Evolutionary conservation across 345 rosid genomes (phyloP).

Genomic region (Gossypioides kirkii): DNA sequence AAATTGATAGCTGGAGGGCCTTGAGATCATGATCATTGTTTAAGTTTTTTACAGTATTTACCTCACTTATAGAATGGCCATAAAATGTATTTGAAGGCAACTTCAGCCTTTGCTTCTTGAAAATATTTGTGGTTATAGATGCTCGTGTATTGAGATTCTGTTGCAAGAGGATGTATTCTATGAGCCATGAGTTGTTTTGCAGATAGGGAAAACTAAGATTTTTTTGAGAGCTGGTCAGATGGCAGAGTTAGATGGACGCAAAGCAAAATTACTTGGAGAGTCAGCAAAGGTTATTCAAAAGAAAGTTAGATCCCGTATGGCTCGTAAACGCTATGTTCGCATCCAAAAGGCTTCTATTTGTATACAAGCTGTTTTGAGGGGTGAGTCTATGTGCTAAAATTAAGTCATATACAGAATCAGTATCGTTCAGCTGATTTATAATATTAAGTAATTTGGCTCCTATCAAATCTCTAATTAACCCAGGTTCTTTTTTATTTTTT

Average conservation of each 20-base stretch:
- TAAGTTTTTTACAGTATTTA: neutral
- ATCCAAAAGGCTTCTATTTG: constrained; percentile 47
- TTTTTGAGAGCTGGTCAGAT: constrained; percentile 77
- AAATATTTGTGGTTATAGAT: constrained; percentile 6
- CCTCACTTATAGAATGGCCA: neutral
- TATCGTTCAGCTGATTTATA: neutral
- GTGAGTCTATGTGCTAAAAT: constrained; percentile 30
- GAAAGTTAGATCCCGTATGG: constrained; percentile 31
- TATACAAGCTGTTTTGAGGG: constrained; percentile 80
- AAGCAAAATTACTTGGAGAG: constrained; percentile 42
- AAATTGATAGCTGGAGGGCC: neutral
- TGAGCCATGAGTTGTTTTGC: constrained; percentile 25
- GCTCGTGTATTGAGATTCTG: neutral
- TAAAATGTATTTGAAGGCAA: neutral
- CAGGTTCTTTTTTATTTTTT: neutral
- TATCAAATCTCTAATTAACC: neutral
- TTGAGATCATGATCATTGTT: neutral
- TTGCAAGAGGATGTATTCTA: neutral
- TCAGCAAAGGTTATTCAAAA: constrained; percentile 69
- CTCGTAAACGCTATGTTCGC: constrained; percentile 42
- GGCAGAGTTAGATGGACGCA: constrained; percentile 76
- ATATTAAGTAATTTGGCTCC: constrained; percentile 3
- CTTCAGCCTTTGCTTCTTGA: neutral
- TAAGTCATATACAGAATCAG: neutral
- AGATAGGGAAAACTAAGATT: constrained; percentile 74